A percentile compares a stretch with the other conserved stretches of the same genome.
Conservation (phyloP, 2,329 filamentous ascomycete species). For the Grosmannia clavigera region DNA sequence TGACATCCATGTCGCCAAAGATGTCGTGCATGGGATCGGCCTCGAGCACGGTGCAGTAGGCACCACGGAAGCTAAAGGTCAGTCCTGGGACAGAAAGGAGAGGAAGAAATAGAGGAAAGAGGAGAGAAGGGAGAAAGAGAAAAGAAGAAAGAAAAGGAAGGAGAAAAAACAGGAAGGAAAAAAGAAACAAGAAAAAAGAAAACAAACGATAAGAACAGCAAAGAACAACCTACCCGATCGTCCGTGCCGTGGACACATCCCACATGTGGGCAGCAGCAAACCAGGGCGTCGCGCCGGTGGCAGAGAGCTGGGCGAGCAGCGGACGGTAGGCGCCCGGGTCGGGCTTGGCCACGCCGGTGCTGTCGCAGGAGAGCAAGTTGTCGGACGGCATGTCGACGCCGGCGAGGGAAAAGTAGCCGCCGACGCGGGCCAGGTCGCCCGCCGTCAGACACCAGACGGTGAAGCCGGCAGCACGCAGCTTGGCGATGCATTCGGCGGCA, state of each 20-base stretch:
- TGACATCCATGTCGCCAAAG: conserved; percentile 36
- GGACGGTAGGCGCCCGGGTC: conserved; percentile 30
- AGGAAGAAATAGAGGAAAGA: neutral
- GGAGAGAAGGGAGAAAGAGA: neutral
- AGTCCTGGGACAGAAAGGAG: neutral
- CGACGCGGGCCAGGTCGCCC: conserved; percentile 31
- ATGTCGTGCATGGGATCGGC: conserved; percentile 34
- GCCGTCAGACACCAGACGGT: conserved; percentile 39
- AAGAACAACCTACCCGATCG: conserved; percentile 21
- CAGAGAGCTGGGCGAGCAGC: conserved; percentile 22
- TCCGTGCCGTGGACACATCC: conserved; percentile 39
- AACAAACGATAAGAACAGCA: no score
- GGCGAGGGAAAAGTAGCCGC: conserved; percentile 33
- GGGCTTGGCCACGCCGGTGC: conserved; percentile 33
- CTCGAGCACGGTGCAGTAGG: conserved; percentile 38
- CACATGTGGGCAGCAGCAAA: conserved; percentile 45
- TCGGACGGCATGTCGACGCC: conserved; percentile 33
- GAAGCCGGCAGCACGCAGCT: conserved; percentile 30
- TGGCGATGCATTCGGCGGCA: conserved; percentile 24
- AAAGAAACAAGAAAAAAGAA: no score
- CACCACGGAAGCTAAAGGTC: conserved; percentile 27
- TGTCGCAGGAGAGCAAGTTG: conserved; percentile 36
- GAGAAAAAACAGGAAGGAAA: neutral
- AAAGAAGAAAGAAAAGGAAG: neutral
- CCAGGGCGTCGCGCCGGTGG: conserved; percentile 21